phyloP scores from a whole-genome alignment of 2,329 filamentous ascomycete genomes.

The Escovopsis sp. region DNA sequence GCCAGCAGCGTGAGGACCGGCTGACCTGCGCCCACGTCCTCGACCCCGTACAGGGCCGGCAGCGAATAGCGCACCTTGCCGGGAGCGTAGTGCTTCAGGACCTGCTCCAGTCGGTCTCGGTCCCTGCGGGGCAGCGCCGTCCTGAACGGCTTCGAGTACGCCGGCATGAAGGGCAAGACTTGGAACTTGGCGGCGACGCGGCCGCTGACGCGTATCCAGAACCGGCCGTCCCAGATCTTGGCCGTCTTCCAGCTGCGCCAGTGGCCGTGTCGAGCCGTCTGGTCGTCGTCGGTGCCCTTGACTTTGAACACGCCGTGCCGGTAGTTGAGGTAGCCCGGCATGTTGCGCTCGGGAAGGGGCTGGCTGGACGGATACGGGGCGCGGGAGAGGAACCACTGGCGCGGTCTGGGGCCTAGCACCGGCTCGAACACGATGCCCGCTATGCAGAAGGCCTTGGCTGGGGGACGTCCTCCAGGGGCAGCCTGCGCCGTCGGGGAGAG shows the following conservation, averaged over 20 bases:
- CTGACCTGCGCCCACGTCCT: conserved; percentile 10
- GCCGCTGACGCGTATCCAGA: conserved; percentile 38
- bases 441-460: conserved; percentile 26
- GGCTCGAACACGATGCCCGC: conserved; percentile 24
- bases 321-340: conserved; percentile 11
- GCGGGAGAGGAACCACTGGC: conserved; percentile 30
- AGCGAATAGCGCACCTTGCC: conserved; percentile 40
- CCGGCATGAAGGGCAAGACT: conserved; percentile 29
- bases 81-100: conserved; percentile 35
- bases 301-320: not conserved
- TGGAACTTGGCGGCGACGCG: conserved; percentile 26
- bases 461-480: not conserved
- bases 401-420: conserved; percentile 7
- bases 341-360: conserved; percentile 14
- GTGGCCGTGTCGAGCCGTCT: conserved; percentile 3
- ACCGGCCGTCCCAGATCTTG: conserved; percentile 43
- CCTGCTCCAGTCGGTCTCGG: conserved; percentile 20
- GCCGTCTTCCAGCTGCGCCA: conserved; percentile 19
- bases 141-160: conserved; percentile 32
- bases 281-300: conserved; percentile 2
- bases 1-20: conserved; percentile 29
- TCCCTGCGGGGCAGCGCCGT: conserved; percentile 21
- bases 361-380: conserved; percentile 27
- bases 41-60: conserved; percentile 35
- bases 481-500: conserved; percentile 14